Base-by-base conservation (phyloP, 75 land plant species). In the Pseudotsuga menziesii region DNA sequence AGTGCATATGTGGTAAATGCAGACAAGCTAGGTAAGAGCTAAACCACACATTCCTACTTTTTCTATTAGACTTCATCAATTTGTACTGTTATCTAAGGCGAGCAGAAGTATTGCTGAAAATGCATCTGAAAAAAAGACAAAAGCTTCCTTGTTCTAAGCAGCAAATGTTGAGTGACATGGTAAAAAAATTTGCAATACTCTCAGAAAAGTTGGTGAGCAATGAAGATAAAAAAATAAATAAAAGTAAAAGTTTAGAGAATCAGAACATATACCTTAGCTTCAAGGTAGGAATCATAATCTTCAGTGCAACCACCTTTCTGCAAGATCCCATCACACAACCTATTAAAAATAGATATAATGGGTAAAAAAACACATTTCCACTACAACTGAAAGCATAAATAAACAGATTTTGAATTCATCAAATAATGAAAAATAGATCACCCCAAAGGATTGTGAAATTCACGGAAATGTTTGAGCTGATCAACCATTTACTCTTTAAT, bases 221-320 rank as follows among this genome's bases (percentile, higher is more conserved):
- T 60, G 25, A 64, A 32, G 17, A 4, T 29, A 11, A 32, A 64
- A 64, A 29, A 13, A 15, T 26, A 14, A 27, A 62, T 35, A 27
- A 62, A 4, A 44, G 5, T 44, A 44, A 44, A 44, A 44, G 27
- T 56, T 32, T 36, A 62, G 7, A 58, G 2, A 74, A 19, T 20
- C 15, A 78, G 70, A 56, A 56, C 35, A 58, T 59, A 63, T 77
- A 90, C 98, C 94, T 88, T 94, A 70, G 94, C 97, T 75, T 93
- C 94, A 61, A 94, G 86, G 69, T 94, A 96, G 57, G 75, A 86
- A 66, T 58, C 52, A 66, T 90, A 79, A 80, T 96, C 98, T 58
- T 62, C 73, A 62, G 89, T 96, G 67, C 72, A 76, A 12, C 98
- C 98, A 77, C 84, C 88, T 82, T 85, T 87, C 96, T 91, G 87